Evolutionary conservation across 176 grass and related monocot species (phyloP).

Genomic region (Elymus sibiricus): DNA sequence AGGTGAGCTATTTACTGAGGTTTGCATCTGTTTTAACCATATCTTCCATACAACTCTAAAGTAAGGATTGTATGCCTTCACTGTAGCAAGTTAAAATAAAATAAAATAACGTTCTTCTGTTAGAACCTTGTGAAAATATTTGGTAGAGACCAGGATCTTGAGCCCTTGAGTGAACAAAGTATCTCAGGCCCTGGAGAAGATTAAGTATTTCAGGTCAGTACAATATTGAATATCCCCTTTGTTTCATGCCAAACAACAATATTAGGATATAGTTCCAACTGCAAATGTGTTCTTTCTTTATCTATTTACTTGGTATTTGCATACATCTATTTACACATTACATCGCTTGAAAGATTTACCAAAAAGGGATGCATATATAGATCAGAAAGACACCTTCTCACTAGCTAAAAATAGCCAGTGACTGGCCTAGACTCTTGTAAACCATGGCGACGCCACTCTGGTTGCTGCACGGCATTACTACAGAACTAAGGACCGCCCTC

Average conservation of each 20-base stretch:
- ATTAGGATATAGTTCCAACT: not conserved
- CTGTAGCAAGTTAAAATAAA: too few relatives aligned
- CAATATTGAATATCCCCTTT: not conserved
- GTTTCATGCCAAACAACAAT: not conserved
- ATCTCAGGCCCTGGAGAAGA: not conserved
- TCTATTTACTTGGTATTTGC: constrained; percentile 20
- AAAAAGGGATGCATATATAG: not conserved
- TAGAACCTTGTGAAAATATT: constrained; percentile 9
- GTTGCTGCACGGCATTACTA: constrained; percentile 35
- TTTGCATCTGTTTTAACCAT: too few relatives aligned
- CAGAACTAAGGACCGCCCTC: constrained; percentile 44
- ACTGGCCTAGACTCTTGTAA: constrained; percentile 4
- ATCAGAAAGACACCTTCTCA: not conserved
- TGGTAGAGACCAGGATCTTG: not conserved
- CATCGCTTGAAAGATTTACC: not conserved
- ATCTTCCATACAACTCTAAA: too few relatives aligned
- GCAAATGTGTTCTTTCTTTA: not conserved
- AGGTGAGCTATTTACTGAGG: too few relatives aligned
- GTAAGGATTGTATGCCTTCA: too few relatives aligned
- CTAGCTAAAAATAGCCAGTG: constrained; percentile 42
- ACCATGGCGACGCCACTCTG: constrained; percentile 24
- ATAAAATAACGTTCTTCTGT: not conserved
- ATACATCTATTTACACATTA: constrained; percentile 27
- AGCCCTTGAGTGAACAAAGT: not conserved
- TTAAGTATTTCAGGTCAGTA: not conserved